Evolutionary conservation across 1,139 yeast species (phyloP).

Genomic region (Suzukiozyma palmioleophila): DNA sequence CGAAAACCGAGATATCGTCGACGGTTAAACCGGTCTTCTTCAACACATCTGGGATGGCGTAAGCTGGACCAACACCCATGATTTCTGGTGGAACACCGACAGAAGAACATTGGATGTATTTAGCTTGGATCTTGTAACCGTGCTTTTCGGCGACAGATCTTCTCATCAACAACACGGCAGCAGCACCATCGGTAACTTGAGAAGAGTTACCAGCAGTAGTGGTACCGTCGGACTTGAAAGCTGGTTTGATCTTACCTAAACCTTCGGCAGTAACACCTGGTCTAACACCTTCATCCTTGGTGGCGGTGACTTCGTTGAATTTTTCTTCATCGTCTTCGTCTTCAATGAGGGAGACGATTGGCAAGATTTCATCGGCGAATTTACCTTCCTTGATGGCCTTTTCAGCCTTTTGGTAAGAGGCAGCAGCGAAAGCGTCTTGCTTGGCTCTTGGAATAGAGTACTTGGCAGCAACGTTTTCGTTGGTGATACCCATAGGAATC

Average conservation of each 20-base stretch:
- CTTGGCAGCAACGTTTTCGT: slow-evolving; percentile 39
- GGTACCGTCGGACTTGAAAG: slow-evolving; percentile 77
- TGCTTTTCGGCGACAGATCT: slow-evolving; percentile 80
- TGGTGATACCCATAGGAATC: slow-evolving; percentile 77
- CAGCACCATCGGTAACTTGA: slow-evolving; percentile 94
- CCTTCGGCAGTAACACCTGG: slow-evolving; percentile 77
- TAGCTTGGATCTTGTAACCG: slow-evolving; percentile 64
- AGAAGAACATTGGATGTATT: slow-evolving; percentile 68
- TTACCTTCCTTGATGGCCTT: slow-evolving; percentile 64
- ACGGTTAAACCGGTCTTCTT: slow-evolving; percentile 58
- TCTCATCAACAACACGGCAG: slow-evolving; percentile 80
- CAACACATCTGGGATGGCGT: slow-evolving; percentile 82
- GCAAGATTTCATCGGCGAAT: slow-evolving; percentile 82
- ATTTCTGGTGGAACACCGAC: slow-evolving; percentile 96
- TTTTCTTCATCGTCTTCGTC: slow-evolving; percentile 50
- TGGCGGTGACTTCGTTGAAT: slow-evolving; percentile 45
- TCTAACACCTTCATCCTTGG: slow-evolving; percentile 89
- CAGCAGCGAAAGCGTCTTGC: slow-evolving; percentile 87
- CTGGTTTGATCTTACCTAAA: slow-evolving; percentile 73
- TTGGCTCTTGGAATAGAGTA: slow-evolving; percentile 60
- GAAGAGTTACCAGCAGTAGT: slow-evolving; percentile 97
- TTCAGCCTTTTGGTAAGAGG: slow-evolving; percentile 80
- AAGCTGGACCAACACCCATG: slow-evolving; percentile 97
- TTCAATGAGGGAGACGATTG: slow-evolving; percentile 54
- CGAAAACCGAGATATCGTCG: slow-evolving; percentile 70